Evolutionary conservation across 2,329 filamentous ascomycete genomes (phyloP).

Genomic region (Colletotrichum sp.): DNA sequence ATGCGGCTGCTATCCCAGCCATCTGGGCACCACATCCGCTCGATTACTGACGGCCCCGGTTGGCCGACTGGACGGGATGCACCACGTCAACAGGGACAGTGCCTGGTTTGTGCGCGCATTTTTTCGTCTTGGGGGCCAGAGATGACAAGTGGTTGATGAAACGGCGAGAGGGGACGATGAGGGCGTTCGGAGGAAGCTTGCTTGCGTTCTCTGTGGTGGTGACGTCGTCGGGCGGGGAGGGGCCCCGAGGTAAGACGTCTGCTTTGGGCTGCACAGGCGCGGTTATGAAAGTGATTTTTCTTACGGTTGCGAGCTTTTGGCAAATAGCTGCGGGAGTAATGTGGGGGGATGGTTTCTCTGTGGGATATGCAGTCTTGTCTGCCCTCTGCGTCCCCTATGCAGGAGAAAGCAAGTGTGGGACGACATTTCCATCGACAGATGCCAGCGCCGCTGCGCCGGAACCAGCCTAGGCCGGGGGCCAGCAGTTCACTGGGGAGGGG

Average conservation of each 20-base stretch:
- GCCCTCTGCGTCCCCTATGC: background rate
- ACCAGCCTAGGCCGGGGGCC: background rate
- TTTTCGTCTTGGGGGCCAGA: background rate
- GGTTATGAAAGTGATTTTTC: background rate
- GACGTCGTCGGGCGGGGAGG: background rate
- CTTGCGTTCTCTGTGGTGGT: background rate
- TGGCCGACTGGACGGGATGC: background rate
- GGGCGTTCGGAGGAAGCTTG: background rate
- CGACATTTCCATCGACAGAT: background rate
- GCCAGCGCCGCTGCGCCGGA: background rate
- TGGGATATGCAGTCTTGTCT: background rate
- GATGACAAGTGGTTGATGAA: background rate
- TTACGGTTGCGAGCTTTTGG: background rate
- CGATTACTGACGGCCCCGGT: background rate
- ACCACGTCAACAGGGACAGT: background rate
- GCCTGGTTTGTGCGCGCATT: background rate
- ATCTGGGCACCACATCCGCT: background rate
- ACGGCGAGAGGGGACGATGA: background rate
- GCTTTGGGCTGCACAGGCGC: background rate
- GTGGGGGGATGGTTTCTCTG: background rate
- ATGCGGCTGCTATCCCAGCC: background rate
- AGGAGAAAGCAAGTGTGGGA: background rate
- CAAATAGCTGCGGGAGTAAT: too few relatives aligned
- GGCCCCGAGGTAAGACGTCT: background rate
- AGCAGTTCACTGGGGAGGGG: background rate